Base-by-base conservation (phyloP, 768 basidiomycete genomes). In the Xanthoconium stramineum region DNA sequence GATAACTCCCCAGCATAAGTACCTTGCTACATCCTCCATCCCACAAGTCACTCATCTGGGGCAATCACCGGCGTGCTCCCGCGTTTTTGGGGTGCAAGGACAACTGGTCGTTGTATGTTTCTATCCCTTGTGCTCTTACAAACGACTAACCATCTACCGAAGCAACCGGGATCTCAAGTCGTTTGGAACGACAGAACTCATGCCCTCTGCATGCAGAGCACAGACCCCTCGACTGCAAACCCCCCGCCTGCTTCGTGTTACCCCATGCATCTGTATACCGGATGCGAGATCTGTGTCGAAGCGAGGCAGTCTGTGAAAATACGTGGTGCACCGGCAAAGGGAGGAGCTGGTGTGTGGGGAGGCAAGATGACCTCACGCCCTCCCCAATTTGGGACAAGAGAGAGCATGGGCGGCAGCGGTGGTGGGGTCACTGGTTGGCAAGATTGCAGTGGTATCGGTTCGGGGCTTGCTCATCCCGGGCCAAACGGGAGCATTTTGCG, bases 251-350 rank as follows among this genome's bases (percentile, higher is more conserved):
- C 81, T 0, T 75, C 83, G 65, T 82, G 86, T 42, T 91, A 89
- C 63, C 83, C 87, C 0, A 79, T 88, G 19, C 89, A 91, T 67
- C 76, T 91, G 2, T 82, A 86, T 61, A 83, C 82, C 6, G 82
- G 81, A 35, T 91, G 89, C 61, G 83, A 88, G 61, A 89, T 90
- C 55, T 91, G 89, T 61, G 82, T 87, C n/a, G 84, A 83, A 61
- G 82, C 84, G 0, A 84, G 77, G 62, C 75, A 69, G 1, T 37
- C 33, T 15, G 14, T 58, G n/a, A 72, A 62, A 55, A 51, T 51
- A 20, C 71, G 67, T 10, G 66, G 69, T 28, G 69, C 67, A 11
- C 56, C 64, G 2, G 52, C 50, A 35, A 67, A 67, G 43, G 59
- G 61, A 19, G 67, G 67, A 45, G 29, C 53, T 30, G 43, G 57